Conservation (phyloP, 352 stramenopile species). For the Phytophthora chlamydospora region DNA sequence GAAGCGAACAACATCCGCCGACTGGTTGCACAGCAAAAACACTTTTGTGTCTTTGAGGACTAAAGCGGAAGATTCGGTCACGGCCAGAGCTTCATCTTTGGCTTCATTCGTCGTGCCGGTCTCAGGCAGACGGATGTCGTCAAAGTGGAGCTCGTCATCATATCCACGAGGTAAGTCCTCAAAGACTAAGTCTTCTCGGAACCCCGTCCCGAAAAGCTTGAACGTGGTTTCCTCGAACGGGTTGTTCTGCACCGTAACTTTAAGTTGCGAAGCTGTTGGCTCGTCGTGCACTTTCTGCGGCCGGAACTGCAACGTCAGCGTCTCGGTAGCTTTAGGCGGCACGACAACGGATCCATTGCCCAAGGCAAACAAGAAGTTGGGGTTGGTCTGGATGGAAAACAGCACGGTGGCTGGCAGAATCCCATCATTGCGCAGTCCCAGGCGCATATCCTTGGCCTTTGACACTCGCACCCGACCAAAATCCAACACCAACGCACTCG, state of each 20-base stretch:
- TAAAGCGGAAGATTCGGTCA: background rate
- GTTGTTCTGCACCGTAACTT: constrained; percentile 92
- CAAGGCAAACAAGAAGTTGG: constrained; percentile 75
- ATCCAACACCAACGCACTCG: constrained; percentile 70
- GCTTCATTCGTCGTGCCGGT: background rate
- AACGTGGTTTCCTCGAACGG: constrained; percentile 88
- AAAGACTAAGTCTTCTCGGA: constrained; percentile 86
- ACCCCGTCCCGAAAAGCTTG: constrained; percentile 73
- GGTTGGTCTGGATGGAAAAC: constrained; percentile 85
- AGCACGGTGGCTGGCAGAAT: constrained; percentile 92
- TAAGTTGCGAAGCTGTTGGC: constrained; percentile 51
- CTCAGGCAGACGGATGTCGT: constrained; percentile 73
- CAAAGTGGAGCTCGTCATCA: constrained; percentile 88
- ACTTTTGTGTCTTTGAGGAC: constrained; percentile 54
- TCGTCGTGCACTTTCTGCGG: constrained; percentile 81
- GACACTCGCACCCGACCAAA: constrained; percentile 83
- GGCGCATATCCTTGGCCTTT: constrained; percentile 65
- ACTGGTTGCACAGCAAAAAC: constrained; percentile 84
- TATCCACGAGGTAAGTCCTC: constrained; percentile 81
- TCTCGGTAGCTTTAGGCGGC: constrained; percentile 63
- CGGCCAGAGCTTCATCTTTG: background rate
- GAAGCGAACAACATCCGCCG: constrained; percentile 67
- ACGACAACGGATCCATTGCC: constrained; percentile 83
- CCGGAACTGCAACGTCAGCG: constrained; percentile 82
- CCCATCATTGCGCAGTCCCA: constrained; percentile 92